These are phyloP conservation scores for Huntiella abstrusa DNA, from an alignment of 2,329 filamentous ascomycete genomes.

Conservation along the genomic window DNA sequence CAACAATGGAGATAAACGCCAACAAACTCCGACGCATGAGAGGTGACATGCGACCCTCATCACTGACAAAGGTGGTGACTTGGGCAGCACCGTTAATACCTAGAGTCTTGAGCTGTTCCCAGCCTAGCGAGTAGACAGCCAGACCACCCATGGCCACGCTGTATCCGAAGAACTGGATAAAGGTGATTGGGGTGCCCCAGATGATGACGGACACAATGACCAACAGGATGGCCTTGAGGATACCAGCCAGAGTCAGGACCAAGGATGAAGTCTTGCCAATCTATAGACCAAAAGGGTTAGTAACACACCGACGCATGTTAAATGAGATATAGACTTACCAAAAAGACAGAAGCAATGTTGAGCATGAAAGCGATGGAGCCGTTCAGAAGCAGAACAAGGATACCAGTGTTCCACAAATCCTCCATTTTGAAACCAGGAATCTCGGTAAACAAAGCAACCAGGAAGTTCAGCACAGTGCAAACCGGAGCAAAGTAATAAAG, in stretches of 20 bases:
- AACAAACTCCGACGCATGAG: slow-evolving; percentile 14
- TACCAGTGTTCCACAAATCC: slow-evolving; percentile 46
- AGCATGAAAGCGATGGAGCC: slow-evolving; percentile 62
- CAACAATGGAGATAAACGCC: slow-evolving; percentile 12
- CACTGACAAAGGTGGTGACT: slow-evolving; percentile 12
- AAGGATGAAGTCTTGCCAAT: slow-evolving; percentile 78
- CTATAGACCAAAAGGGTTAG: slow-evolving; percentile 22
- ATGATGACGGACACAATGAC: slow-evolving; percentile 59
- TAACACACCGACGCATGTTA: slow-evolving; percentile 7
- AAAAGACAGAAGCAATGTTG: slow-evolving; percentile 70
- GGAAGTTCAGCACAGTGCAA: slow-evolving; percentile 62
- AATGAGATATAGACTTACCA: slow-evolving; percentile 35
- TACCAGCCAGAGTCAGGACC: slow-evolving; percentile 69
- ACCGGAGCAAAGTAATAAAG: slow-evolving; percentile 82
- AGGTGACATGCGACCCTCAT: slow-evolving; percentile 14
- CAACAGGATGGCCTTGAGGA: slow-evolving; percentile 75
- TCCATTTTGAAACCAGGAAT: slow-evolving; percentile 43
- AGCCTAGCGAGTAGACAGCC: slow-evolving; percentile 29
- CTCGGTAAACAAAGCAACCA: slow-evolving; percentile 53
- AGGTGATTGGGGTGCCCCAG: slow-evolving; percentile 53
- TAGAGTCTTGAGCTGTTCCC: slow-evolving; percentile 14
- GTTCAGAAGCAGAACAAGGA: slow-evolving; percentile 49
- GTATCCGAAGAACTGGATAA: slow-evolving; percentile 62
- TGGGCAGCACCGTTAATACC: slow-evolving; percentile 9
- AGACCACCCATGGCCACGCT: slow-evolving; percentile 41